Base-by-base conservation (phyloP, 176 grass and related monocot genomes). In the Dactylis glomerata region DNA sequence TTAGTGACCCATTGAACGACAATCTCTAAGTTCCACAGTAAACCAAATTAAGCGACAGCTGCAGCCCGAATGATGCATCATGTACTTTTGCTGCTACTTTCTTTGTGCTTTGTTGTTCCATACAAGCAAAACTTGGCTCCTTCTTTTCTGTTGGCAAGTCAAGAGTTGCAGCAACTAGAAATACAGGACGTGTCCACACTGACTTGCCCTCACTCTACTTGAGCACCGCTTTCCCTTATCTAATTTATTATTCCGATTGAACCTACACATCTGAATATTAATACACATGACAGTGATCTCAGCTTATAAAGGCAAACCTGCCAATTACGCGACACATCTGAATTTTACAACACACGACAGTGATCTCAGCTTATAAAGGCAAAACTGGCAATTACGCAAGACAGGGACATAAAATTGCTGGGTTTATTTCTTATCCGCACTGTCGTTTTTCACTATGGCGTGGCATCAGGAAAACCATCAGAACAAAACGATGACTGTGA, bases 351-450 rank as follows among this genome's bases (percentile, higher is more conserved):
- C 27, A 64, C 20, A 41, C 0, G 23, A 28, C 8, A 59, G 49
- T 59, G 58, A 62, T 33, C 1, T 70, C 71, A 77, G 50, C 70
- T 85, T 81, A 13, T 23, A 82, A 65, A 78, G 64, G 41, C 13
- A 37, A 28, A 8, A 16, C 41, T 5, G 34, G 10, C 77, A 45
- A 74, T 74, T 79, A 67, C 41, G 30, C 10, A 12, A 31, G 84
- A 86, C 14, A 14, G 22, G 12, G 45, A 73, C 55, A 38, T 1
- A 27, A 14, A 66, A 56, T 64, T 12, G 22, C 54, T 24, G 13
- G 61, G 36, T 69, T 72, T 76, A 71, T 86, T 70, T 71, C 41
- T 0, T 70, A 32, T 13, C 46, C 10, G 31, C 31, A 62, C 10
- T 86, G 24, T 71, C 59, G 9, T 27, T 41, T 82, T 72, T 41